Evolutionary conservation across 2,329 filamentous ascomycete species (phyloP).

Genomic region (Cyphellophora europaea): DNA sequence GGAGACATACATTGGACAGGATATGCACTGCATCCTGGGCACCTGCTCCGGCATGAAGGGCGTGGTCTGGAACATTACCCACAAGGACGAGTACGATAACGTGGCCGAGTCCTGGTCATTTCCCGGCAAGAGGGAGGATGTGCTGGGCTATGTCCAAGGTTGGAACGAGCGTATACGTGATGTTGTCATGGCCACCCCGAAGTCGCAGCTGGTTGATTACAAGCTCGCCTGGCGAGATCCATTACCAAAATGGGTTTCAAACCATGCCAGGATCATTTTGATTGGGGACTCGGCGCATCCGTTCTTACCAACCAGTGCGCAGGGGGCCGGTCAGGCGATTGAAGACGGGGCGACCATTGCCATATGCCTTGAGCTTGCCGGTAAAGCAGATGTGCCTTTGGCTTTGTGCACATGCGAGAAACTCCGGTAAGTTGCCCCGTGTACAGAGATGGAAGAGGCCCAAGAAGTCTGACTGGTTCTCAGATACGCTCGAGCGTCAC

Average conservation of each 20-base stretch:
- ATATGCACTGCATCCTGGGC: constrained; percentile 5
- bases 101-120: constrained; percentile 49
- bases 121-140: constrained; percentile 42
- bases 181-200: constrained; percentile 31
- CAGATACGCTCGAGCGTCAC: too few species aligned
- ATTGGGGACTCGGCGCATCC: constrained; percentile 43
- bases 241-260: constrained; percentile 22
- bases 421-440: too few species aligned
- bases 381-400: too few species aligned
- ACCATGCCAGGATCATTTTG: constrained; percentile 34
- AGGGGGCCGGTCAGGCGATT: constrained; percentile 40
- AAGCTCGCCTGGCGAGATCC: constrained; percentile 20
- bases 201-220: constrained; percentile 19
- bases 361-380: constrained; percentile 26
- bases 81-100: constrained; percentile 46
- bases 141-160: constrained; percentile 38
- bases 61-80: constrained; percentile 16
- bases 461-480: too few species aligned
- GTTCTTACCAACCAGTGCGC: constrained; percentile 37
- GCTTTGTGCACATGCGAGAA: too few species aligned
- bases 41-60: too few species aligned
- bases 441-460: too few species aligned
- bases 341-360: constrained; percentile 40
- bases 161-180: constrained; percentile 41
- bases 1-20: too few species aligned